These are phyloP conservation scores for Calycina marina DNA, from an alignment of 2,329 filamentous ascomycete genomes.

Conservation along the genomic window DNA sequence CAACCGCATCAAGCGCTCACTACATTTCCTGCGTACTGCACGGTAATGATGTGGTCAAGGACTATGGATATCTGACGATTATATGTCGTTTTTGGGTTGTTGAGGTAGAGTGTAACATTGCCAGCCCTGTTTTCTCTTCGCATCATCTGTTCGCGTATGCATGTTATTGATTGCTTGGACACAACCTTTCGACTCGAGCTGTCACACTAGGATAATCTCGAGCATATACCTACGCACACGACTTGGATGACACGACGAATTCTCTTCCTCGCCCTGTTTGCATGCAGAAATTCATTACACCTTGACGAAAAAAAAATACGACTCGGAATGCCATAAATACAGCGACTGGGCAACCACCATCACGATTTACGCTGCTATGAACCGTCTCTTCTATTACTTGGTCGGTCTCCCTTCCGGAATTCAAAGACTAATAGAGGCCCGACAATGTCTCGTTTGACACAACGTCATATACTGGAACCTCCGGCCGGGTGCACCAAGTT, in stretches of 20 bases:
- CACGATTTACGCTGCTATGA: conserved; percentile 21
- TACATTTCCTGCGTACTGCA: conserved; percentile 9
- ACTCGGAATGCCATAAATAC: conserved; percentile 21
- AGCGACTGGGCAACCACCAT: conserved; percentile 23
- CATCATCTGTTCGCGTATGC: background rate
- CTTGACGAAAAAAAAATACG: conserved; percentile 13
- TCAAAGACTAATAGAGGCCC: background rate
- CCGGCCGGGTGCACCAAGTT: background rate
- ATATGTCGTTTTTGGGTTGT: background rate
- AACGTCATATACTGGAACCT: background rate
- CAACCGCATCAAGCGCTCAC: conserved; percentile 6
- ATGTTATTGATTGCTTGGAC: background rate
- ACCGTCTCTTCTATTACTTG: conserved; percentile 8
- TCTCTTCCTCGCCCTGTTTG: conserved; percentile 4
- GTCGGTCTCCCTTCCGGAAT: background rate
- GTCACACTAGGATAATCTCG: background rate
- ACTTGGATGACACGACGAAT: conserved; percentile 4
- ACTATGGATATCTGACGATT: conserved; percentile 6
- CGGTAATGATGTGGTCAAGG: conserved; percentile 8
- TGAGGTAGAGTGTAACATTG: background rate
- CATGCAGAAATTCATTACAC: conserved; percentile 1
- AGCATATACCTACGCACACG: conserved; percentile 1
- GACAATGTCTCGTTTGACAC: background rate
- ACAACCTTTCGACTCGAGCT: background rate
- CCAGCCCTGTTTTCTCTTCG: background rate